These are phyloP conservation scores for Paramecium octaurelia DNA, from an alignment of 73 alveolate species.

Conservation along the genomic window DNA sequence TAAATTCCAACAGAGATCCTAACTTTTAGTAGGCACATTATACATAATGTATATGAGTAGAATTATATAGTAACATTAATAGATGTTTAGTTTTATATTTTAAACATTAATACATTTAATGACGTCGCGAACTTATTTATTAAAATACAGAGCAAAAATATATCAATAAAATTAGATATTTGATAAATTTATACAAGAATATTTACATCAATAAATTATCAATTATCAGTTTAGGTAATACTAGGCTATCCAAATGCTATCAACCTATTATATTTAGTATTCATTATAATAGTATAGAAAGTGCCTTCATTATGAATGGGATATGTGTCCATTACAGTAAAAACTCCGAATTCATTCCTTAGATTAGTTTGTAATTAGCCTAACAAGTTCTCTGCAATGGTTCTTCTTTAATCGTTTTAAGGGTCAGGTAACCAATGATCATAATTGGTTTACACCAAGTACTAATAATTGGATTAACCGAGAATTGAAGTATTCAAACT, in stretches of 20 bases:
- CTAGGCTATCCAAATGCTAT: slow-evolving; percentile 39
- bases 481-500: neutral
- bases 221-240: neutral
- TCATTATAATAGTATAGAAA: neutral
- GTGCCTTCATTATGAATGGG: slow-evolving; percentile 48
- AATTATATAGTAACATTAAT: too few species aligned
- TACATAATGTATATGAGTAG: too few species aligned
- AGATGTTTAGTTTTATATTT: too few species aligned
- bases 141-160: neutral
- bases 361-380: neutral
- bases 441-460: slow-evolving; percentile 20
- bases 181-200: neutral
- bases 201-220: neutral
- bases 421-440: slow-evolving; percentile 49
- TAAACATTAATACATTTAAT: too few species aligned
- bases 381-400: neutral
- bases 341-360: slow-evolving; percentile 38
- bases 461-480: neutral
- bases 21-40: too few species aligned
- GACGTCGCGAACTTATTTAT: too few species aligned
- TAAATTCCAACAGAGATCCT: too few species aligned
- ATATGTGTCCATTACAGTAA: slow-evolving; percentile 37
- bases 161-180: too few species aligned
- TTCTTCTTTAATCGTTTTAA: neutral
- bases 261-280: neutral